Conservation (phyloP, 257 asterid species). For the Thymus mandschuricus region DNA sequence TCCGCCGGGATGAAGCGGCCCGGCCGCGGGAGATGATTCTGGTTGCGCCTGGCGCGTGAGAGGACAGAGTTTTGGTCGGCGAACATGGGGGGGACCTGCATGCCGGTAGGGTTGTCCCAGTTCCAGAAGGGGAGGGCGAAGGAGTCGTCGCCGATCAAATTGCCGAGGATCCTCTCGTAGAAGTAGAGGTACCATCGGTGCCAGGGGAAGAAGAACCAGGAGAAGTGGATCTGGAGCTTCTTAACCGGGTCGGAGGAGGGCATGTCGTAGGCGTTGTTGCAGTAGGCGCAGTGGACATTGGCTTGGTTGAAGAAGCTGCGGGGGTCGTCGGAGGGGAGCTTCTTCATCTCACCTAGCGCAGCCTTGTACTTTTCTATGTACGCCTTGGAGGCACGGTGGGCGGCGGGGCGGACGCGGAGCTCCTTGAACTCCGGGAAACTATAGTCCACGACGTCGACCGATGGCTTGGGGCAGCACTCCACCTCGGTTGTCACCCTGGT, state of each 20-base stretch:
- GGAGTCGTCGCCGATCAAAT: conserved; percentile 47
- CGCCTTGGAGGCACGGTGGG: conserved; percentile 33
- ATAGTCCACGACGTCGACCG: conserved; percentile 24
- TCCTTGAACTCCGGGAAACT: conserved; percentile 25
- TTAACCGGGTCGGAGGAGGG: not conserved
- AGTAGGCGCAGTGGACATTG: conserved; percentile 59
- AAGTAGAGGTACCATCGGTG: conserved; percentile 55
- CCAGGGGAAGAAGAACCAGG: conserved; percentile 53
- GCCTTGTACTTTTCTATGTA: conserved; percentile 43
- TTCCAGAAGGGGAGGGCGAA: conserved; percentile 57
- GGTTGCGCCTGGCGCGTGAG: conserved; percentile 30
- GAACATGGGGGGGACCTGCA: conserved; percentile 22
- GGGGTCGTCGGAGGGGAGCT: conserved; percentile 46
- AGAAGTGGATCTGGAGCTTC: conserved; percentile 47
- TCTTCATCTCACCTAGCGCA: conserved; percentile 36
- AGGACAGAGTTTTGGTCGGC: conserved; percentile 12
- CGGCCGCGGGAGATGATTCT: conserved; percentile 2
- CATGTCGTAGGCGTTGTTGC: conserved; percentile 47
- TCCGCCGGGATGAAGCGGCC: conserved; percentile 3
- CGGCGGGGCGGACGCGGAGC: conserved; percentile 47
- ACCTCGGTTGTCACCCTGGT: conserved; percentile 20
- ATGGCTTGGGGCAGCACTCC: conserved; percentile 42
- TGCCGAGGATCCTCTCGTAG: conserved; percentile 45
- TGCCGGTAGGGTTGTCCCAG: conserved; percentile 50
- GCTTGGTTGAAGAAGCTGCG: conserved; percentile 52